Percentiles rank a stretch among this genome's conserved stretches.
phyloP scores from a whole-genome alignment of 2,329 filamentous ascomycete genomes.

The Elsinoe necatrix region DNA sequence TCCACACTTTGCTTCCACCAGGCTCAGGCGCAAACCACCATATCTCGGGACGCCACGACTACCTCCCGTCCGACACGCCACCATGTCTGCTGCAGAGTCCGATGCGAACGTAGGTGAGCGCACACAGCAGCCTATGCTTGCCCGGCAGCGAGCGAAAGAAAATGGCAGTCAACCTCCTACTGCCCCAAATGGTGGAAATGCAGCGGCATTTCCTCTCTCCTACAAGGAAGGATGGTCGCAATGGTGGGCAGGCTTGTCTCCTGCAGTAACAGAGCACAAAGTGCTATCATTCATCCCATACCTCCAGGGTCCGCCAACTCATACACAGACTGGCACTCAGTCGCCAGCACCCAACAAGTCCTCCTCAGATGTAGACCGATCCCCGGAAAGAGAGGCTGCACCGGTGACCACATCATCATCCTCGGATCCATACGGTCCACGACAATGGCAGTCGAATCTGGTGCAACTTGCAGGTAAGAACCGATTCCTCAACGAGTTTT shows the following conservation, averaged over 20 bases:
- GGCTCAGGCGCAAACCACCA: not conserved
- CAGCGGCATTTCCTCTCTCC: constrained; percentile 63
- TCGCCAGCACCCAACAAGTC: constrained; percentile 38
- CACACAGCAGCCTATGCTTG: constrained; percentile 28
- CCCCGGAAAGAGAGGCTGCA: constrained; percentile 29
- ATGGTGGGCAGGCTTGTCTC: constrained; percentile 87
- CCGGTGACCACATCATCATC: constrained; percentile 37
- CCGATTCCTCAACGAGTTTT: constrained; percentile 85
- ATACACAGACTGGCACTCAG: constrained; percentile 53
- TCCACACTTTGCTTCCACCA: not conserved
- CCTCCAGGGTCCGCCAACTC: constrained; percentile 62
- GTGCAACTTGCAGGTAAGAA: constrained; percentile 78
- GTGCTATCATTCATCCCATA: constrained; percentile 82
- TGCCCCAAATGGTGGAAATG: constrained; percentile 16
- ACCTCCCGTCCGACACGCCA: constrained; percentile 20
- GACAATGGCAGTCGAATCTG: constrained; percentile 78
- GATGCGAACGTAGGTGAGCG: constrained; percentile 21
- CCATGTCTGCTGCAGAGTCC: constrained; percentile 27
- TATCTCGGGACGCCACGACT: not conserved
- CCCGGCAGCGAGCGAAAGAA: constrained; percentile 27
- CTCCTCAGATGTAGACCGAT: constrained; percentile 32
- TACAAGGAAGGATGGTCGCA: constrained; percentile 88
- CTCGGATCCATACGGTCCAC: constrained; percentile 72
- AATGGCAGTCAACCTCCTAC: constrained; percentile 16
- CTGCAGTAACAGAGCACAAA: constrained; percentile 74